Conservation (phyloP, 768 basidiomycete species). For the Tulasnella sp. region DNA sequence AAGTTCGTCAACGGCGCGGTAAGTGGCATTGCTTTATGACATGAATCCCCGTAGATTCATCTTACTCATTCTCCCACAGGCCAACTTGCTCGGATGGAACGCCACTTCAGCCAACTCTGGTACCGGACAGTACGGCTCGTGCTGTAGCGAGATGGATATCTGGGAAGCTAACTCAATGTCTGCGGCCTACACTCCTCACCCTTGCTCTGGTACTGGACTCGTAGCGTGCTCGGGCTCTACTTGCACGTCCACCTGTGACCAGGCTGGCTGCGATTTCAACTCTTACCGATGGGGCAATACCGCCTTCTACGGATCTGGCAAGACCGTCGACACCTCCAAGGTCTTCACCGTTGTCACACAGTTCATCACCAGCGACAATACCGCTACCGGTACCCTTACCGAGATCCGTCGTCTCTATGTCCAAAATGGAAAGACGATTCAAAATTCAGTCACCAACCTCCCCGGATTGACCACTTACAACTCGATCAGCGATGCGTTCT, state of each 20-base stretch:
- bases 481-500: constrained; percentile 18
- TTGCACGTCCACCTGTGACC: constrained; percentile 40
- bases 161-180: constrained; percentile 48
- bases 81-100: constrained; percentile 39
- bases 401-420: constrained; percentile 39
- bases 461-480: constrained; percentile 29
- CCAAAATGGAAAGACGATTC: constrained; percentile 42
- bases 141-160: constrained; percentile 51
- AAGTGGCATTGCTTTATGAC: constrained; percentile 18
- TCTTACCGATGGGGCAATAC: constrained; percentile 44
- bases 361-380: constrained; percentile 40
- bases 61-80: constrained; percentile 26
- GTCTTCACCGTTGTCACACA: constrained; percentile 50
- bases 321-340: constrained; percentile 41
- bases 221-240: constrained; percentile 36
- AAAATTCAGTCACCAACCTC: constrained; percentile 40
- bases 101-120: constrained; percentile 36
- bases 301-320: constrained; percentile 39
- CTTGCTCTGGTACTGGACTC: constrained; percentile 34
- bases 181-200: constrained; percentile 43
- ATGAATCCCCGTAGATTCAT: neutral
- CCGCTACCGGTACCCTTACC: constrained; percentile 37
- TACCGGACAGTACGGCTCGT: constrained; percentile 37
- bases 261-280: constrained; percentile 53
- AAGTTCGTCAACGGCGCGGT: constrained; percentile 51